Evolutionary conservation across 495 filamentous ascomycete genomes (phyloP), one percentile per base, ranked within the genome.

Genomic region (Penicillium dipodomyicola): DNA sequence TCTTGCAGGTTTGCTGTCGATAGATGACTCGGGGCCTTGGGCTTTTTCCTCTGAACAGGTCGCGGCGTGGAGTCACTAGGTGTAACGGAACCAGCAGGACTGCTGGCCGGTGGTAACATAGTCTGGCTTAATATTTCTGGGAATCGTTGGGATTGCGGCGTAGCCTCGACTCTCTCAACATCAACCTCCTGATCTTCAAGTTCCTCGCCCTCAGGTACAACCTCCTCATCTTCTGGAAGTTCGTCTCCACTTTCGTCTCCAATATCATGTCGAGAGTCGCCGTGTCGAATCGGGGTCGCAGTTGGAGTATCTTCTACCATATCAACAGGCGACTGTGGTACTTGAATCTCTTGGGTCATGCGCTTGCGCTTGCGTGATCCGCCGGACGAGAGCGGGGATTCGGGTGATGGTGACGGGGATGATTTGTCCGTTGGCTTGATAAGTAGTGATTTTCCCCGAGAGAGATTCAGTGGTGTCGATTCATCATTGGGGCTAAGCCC

Each of bases 401-500:
- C 49, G 1, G 57, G 56, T 5, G 61, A 57, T 5, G 61, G 58
- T 5, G 71, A 70, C 19, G 35, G 35, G 15, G 62, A 54, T 30
- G 67, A 62, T 11, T 60, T 44, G 1, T 57, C 59, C 37, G 49
- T 47, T 11, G 51, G 56, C 49, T 58, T 61, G 5, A 60, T 33
- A 2, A 74, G 43, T 10, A 73, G 57, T 30, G 72, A 68, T 47
- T 70, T 74, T 3, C 67, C 63, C 43, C 68, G 65, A 2, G 73
- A 65, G 22, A 76, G 55, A 57, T 82, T 78, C 53, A 87, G 64
- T 2, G 85, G 85, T 22, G 85, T 88, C 37, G 85, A 87, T 65
- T 87, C 84, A 65, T 84, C 84, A 41, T 87, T 80, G 0, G 85
- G 85, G 49, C 77, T 80, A 55, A 87, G 79, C 10, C 81, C 81